Conservation (phyloP, 169 alveolate species). For the Plasmodium relictum region DNA sequence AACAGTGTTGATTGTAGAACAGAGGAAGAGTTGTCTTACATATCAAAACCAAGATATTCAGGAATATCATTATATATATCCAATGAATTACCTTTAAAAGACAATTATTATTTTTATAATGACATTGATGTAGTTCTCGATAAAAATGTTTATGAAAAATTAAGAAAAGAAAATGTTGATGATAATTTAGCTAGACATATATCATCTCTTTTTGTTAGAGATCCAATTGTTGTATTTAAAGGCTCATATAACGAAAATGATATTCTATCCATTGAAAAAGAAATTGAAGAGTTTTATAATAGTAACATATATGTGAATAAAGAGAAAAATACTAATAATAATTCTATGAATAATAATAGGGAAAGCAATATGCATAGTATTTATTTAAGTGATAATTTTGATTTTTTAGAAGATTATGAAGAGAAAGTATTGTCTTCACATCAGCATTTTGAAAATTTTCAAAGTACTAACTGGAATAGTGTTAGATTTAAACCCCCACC, state of each 20-base stretch:
- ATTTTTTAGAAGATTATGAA: slow-evolving; percentile 70
- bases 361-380: slow-evolving; percentile 3
- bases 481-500: slow-evolving; percentile 98
- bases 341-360: not conserved
- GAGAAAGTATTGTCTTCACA: slow-evolving; percentile 69
- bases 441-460: slow-evolving; percentile 94
- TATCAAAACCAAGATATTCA: slow-evolving; percentile 93
- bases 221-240: slow-evolving; percentile 94
- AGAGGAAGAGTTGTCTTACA: slow-evolving; percentile 89
- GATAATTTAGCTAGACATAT: slow-evolving; percentile 92
- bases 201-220: slow-evolving; percentile 92
- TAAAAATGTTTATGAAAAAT: slow-evolving; percentile 83
- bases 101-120: slow-evolving; percentile 83
- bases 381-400: slow-evolving; percentile 43
- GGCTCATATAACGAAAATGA: slow-evolving; percentile 77
- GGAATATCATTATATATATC: slow-evolving; percentile 93
- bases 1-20: slow-evolving; percentile 95
- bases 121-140: slow-evolving; percentile 91
- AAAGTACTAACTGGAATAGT: slow-evolving; percentile 97
- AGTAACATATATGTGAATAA: not conserved
- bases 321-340: not conserved
- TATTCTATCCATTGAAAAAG: slow-evolving; percentile 69
- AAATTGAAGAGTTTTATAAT: slow-evolving; percentile 41
- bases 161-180: slow-evolving; percentile 88
- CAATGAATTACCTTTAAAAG: slow-evolving; percentile 82